phyloP scores from a whole-genome alignment of 1,139 yeast species.

The Kodamaea plutei region DNA sequence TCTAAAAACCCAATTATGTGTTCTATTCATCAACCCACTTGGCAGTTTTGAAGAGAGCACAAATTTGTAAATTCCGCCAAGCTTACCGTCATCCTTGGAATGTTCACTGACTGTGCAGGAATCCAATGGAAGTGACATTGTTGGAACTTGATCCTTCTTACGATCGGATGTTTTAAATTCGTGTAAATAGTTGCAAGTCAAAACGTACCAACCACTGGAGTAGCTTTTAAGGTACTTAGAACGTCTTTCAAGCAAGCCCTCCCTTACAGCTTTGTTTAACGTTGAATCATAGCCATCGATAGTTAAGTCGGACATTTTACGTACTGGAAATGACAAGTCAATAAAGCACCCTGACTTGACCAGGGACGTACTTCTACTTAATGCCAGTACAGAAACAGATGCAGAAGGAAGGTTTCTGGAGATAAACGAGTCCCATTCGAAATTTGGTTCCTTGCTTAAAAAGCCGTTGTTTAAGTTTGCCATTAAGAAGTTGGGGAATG shows the following conservation, averaged over 20 bases:
- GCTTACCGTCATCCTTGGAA: constrained; percentile 62
- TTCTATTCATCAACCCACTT: constrained; percentile 63
- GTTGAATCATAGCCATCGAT: constrained; percentile 72
- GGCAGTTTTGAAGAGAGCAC: constrained; percentile 69
- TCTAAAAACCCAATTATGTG: constrained; percentile 91
- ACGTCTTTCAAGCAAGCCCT: constrained; percentile 83
- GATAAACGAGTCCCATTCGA: constrained; percentile 89
- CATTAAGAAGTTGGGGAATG: constrained; percentile 60
- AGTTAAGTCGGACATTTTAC: constrained; percentile 57
- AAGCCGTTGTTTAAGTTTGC: constrained; percentile 71
- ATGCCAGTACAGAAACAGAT: constrained; percentile 28
- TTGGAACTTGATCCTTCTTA: constrained; percentile 79
- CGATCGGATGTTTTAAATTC: constrained; percentile 86
- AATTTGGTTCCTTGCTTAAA: constrained; percentile 68
- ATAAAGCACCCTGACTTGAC: constrained; percentile 57
- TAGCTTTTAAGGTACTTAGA: constrained; percentile 88
- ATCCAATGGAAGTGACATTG: constrained; percentile 77
- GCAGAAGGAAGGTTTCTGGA: constrained; percentile 54
- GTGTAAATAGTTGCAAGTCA: constrained; percentile 84
- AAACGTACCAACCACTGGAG: constrained; percentile 84
- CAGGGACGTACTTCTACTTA: constrained; percentile 19
- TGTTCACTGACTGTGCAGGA: constrained; percentile 83
- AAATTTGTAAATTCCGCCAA: constrained; percentile 67
- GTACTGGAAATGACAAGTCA: constrained; percentile 65
- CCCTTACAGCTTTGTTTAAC: constrained; percentile 64